A percentile compares a stretch with the other conserved stretches of the same genome.
phyloP scores from a whole-genome alignment of 805 yeast genomes.

The Yamadazyma scolyti region DNA sequence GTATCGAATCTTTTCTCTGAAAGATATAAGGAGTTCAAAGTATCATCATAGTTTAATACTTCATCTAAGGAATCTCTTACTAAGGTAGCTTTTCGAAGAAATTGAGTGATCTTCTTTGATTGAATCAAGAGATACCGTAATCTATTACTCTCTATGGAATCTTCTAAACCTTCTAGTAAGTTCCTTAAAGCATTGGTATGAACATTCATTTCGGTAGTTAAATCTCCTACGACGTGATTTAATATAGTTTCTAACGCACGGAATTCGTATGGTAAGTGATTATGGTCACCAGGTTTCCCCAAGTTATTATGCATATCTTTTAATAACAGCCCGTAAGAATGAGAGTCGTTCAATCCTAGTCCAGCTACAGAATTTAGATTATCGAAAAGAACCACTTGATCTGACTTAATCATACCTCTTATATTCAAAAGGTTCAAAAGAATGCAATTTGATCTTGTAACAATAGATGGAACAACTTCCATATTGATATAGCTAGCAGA shows the following conservation, averaged over 20 bases:
- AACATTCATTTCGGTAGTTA: constrained; percentile 83
- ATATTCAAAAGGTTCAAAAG: constrained; percentile 47
- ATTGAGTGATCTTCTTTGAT: constrained; percentile 78
- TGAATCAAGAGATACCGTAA: constrained; percentile 76
- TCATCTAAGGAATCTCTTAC: constrained; percentile 85
- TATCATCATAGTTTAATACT: constrained; percentile 82
- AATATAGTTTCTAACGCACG: constrained; percentile 87
- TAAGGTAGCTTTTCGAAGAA: constrained; percentile 76
- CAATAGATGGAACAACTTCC: constrained; percentile 56
- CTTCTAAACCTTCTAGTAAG: constrained; percentile 73
- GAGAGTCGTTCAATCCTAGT: constrained; percentile 43
- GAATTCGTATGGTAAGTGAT: constrained; percentile 74
- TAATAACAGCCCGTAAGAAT: constrained; percentile 41
- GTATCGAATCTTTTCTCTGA: constrained; percentile 51
- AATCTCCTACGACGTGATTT: constrained; percentile 70
- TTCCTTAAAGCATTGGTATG: constrained; percentile 74
- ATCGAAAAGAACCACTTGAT: constrained; percentile 47
- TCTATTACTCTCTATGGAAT: constrained; percentile 74
- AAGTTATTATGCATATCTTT: constrained; percentile 40
- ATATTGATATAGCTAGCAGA: constrained; percentile 19
- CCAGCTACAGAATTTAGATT: constrained; percentile 16
- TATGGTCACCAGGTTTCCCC: constrained; percentile 22
- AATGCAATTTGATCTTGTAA: constrained; percentile 45
- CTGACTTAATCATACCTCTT: constrained; percentile 50
- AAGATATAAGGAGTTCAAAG: constrained; percentile 74